Evolutionary conservation across 2,329 filamentous ascomycete species (phyloP).

Genomic region (Penicillium palitans): DNA sequence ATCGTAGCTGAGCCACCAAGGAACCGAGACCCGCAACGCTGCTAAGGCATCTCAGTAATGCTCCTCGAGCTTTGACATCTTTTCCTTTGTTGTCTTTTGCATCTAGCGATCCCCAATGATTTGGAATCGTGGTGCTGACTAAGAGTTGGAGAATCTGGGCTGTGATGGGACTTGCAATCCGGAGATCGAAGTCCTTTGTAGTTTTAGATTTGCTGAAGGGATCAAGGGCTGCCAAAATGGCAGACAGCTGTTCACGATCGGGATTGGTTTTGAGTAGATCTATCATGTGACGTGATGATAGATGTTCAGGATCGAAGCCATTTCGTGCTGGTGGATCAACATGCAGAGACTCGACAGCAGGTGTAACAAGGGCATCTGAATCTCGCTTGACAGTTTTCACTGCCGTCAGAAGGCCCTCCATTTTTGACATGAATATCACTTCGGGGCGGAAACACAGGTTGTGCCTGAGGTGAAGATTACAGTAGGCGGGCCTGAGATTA

Average conservation of each 20-base stretch:
- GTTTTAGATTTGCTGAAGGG: slow-evolving; percentile 28
- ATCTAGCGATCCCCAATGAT: slow-evolving; percentile 72
- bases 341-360: slow-evolving; percentile 12
- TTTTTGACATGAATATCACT: slow-evolving; percentile 19
- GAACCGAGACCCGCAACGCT: slow-evolving; percentile 78
- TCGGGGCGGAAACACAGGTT: slow-evolving; percentile 16
- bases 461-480: slow-evolving; percentile 23
- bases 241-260: slow-evolving; percentile 33
- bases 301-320: slow-evolving; percentile 19
- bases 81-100: slow-evolving; percentile 20
- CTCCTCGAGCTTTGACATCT: slow-evolving; percentile 32
- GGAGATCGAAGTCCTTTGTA: slow-evolving; percentile 55
- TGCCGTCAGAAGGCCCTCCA: slow-evolving; percentile 43
- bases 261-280: slow-evolving; percentile 44
- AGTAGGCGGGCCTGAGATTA: slow-evolving; percentile 32
- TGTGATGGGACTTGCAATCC: slow-evolving; percentile 63
- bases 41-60: slow-evolving; percentile 63
- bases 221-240: slow-evolving; percentile 38
- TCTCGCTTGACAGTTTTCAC: slow-evolving; percentile 39
- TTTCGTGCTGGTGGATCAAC: slow-evolving; percentile 14
- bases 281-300: slow-evolving; percentile 37
- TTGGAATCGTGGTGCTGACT: slow-evolving; percentile 71
- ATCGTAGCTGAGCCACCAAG: slow-evolving; percentile 67
- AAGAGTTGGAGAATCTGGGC: slow-evolving; percentile 75
- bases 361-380: slow-evolving; percentile 19